A percentile compares a stretch with the other conserved stretches of the same genome.
Evolutionary conservation across 2,329 filamentous ascomycete genomes (phyloP).

Genomic region (Pestalotiopsis sp.): DNA sequence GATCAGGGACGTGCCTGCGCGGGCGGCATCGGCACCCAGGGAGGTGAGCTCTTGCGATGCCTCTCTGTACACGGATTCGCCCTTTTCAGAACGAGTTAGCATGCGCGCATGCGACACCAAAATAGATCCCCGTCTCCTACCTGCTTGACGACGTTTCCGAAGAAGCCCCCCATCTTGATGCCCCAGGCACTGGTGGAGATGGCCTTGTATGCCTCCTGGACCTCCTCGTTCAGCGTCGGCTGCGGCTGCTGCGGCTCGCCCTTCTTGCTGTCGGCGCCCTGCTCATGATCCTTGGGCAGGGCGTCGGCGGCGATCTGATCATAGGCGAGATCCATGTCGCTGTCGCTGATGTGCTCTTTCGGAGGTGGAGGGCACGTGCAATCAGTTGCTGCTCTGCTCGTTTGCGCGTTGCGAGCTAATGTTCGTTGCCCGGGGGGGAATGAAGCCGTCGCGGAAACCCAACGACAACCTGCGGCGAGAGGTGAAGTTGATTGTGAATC

Average conservation of each 20-base stretch:
- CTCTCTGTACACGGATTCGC: slow-evolving; percentile 82
- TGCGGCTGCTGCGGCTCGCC: slow-evolving; percentile 36
- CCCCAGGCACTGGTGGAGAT: slow-evolving; percentile 94
- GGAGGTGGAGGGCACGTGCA: neutral
- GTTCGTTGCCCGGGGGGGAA: neutral
- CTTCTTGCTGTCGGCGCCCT: slow-evolving; percentile 44
- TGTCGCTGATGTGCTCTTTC: neutral
- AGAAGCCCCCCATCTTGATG: slow-evolving; percentile 81
- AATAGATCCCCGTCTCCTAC: slow-evolving; percentile 42
- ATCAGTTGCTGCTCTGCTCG: neutral
- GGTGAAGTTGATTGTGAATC: slow-evolving; percentile 8
- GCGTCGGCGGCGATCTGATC: slow-evolving; percentile 92
- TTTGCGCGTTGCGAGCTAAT: neutral
- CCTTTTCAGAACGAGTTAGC: slow-evolving; percentile 44
- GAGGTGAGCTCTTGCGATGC: slow-evolving; percentile 82
- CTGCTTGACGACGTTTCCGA: slow-evolving; percentile 93
- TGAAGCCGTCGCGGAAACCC: neutral
- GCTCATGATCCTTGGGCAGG: slow-evolving; percentile 61
- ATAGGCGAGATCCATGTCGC: slow-evolving; percentile 89
- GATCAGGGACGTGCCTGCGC: slow-evolving; percentile 67
- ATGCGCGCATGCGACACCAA: neutral
- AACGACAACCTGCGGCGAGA: neutral
- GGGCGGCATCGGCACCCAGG: slow-evolving; percentile 79
- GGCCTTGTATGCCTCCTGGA: slow-evolving; percentile 94
- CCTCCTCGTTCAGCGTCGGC: slow-evolving; percentile 76